Conservation (phyloP, 192 early-diverging fungal genomes). For the Borealophlyctis nickersoniae region DNA sequence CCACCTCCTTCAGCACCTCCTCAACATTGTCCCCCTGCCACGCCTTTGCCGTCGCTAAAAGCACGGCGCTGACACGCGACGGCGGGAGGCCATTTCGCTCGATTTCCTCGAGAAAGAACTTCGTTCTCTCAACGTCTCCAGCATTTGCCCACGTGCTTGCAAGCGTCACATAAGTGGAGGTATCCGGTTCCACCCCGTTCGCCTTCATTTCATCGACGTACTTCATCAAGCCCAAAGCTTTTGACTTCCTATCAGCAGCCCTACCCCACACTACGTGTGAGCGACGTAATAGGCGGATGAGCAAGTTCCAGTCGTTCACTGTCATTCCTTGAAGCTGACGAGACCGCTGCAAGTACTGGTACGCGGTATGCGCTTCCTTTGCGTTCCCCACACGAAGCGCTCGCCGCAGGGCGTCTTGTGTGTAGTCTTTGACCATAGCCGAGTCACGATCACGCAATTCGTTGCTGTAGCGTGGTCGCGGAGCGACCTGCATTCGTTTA, state of each 20-base stretch:
- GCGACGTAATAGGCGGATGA: background rate
- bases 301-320: background rate
- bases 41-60: background rate
- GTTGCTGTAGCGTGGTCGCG: too few relatives aligned
- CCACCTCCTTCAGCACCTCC: background rate
- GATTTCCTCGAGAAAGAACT: too few relatives aligned
- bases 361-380: too few relatives aligned
- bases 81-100: background rate
- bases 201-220: constrained; percentile 4
- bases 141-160: constrained; percentile 11
- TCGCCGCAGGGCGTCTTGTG: too few relatives aligned
- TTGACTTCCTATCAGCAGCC: background rate
- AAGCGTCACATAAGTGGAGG: constrained; percentile 7
- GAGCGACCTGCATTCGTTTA: too few relatives aligned
- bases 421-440: too few relatives aligned
- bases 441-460: too few relatives aligned
- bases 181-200: constrained; percentile 13
- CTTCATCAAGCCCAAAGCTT: too few relatives aligned
- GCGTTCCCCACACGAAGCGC: too few relatives aligned
- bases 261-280: background rate
- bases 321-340: background rate
- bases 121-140: constrained; percentile 8
- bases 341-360: background rate
- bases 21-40: background rate
- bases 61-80: background rate